Percentiles rank a stretch among this genome's conserved stretches.
Evolutionary conservation across 73 alveolate species (phyloP).

Genomic region (Paramecium biaurelia): DNA sequence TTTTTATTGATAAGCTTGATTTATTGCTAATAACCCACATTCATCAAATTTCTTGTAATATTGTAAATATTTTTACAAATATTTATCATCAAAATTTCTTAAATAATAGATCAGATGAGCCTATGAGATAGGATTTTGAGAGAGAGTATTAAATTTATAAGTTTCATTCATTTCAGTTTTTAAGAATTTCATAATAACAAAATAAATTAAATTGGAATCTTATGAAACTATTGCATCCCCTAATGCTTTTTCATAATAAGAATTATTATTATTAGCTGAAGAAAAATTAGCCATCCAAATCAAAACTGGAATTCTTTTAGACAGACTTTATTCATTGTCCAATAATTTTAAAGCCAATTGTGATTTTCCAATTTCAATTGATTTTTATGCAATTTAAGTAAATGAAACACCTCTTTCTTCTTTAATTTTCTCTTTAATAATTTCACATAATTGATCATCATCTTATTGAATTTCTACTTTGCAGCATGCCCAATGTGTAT

Average conservation of each 20-base stretch:
- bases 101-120: not conserved
- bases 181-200: constrained; percentile 59
- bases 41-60: constrained; percentile 46
- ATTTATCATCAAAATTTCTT: constrained; percentile 3
- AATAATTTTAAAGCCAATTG: constrained; percentile 61
- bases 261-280: not conserved
- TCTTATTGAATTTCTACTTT: constrained; percentile 33
- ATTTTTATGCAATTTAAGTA: constrained; percentile 66
- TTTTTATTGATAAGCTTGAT: not conserved
- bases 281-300: constrained; percentile 63
- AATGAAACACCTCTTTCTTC: constrained; percentile 59
- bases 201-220: constrained; percentile 63
- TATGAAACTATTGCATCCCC: constrained; percentile 51
- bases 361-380: constrained; percentile 66
- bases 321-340: constrained; percentile 56
- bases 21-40: constrained; percentile 40
- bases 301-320: constrained; percentile 69
- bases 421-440: constrained; percentile 50
- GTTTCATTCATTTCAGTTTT: constrained; percentile 32
- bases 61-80: constrained; percentile 10
- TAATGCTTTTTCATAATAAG: constrained; percentile 67
- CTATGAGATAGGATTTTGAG: not conserved
- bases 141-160: not conserved
- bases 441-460: constrained; percentile 56
- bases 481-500: constrained; percentile 69